These are phyloP conservation scores for Thelonectria discophora DNA, from an alignment of 2,329 filamentous ascomycete genomes.

Conservation along the genomic window DNA sequence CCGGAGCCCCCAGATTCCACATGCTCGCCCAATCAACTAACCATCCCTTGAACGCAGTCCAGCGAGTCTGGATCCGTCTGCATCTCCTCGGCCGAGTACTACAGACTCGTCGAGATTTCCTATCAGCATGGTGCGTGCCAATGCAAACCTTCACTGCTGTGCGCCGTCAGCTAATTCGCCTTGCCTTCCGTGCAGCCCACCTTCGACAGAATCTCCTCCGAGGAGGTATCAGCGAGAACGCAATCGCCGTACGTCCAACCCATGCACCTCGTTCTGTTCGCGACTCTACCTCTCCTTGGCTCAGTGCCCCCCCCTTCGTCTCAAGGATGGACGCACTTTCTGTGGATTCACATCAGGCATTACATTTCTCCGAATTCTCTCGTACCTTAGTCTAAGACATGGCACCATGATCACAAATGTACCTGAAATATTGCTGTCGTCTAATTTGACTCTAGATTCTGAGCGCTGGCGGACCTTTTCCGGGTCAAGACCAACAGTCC, in stretches of 20 bases:
- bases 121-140: constrained; percentile 63
- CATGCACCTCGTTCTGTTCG: not conserved
- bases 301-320: not conserved
- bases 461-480: not conserved
- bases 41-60: not conserved
- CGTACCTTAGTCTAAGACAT: not conserved
- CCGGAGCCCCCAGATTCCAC: not conserved
- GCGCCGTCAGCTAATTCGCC: not conserved
- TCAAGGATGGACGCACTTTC: not conserved
- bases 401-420: not conserved
- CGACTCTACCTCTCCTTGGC: not conserved
- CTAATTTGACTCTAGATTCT: constrained; percentile 14
- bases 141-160: not conserved
- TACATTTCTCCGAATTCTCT: not conserved
- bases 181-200: constrained; percentile 27
- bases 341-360: not conserved
- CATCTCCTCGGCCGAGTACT: constrained; percentile 69
- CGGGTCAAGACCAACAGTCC: not conserved
- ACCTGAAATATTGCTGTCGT: not conserved
- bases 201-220: constrained; percentile 55
- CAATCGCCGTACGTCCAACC: constrained; percentile 54
- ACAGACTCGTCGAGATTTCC: constrained; percentile 61
- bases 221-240: constrained; percentile 58
- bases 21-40: constrained; percentile 3
- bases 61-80: constrained; percentile 49